Evolutionary conservation across 2,329 filamentous ascomycete species (phyloP).

Genomic region (Diaporthe sp.): DNA sequence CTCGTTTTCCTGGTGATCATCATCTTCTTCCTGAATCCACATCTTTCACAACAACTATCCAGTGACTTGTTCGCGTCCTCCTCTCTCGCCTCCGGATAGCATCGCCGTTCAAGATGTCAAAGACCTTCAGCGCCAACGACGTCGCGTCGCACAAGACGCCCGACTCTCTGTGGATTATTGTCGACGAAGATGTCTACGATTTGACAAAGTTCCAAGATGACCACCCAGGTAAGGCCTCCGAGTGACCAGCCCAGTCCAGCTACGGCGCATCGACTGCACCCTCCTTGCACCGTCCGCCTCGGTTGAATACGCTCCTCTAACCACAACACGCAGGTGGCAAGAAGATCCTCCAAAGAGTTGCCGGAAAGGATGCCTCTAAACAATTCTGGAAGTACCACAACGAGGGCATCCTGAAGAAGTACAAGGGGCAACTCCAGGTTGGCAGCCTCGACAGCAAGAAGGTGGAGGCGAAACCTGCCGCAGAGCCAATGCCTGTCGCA

Average conservation of each 20-base stretch:
- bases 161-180: constrained; percentile 87
- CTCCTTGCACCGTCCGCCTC: neutral
- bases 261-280: neutral
- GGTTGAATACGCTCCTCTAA: neutral
- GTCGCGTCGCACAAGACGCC: constrained; percentile 93
- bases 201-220: constrained; percentile 90
- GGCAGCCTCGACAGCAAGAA: constrained; percentile 91
- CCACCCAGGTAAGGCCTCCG: constrained; percentile 76
- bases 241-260: neutral
- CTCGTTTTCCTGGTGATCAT: neutral
- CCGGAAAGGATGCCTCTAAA: constrained; percentile 76
- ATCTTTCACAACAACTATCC: neutral
- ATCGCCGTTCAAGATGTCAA: constrained; percentile 76
- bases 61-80: neutral
- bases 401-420: constrained; percentile 90
- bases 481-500: constrained; percentile 67
- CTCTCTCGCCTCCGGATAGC: constrained; percentile 24
- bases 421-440: constrained; percentile 80
- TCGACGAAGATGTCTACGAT: constrained; percentile 97
- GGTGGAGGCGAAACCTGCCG: constrained; percentile 63
- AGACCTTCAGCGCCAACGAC: constrained; percentile 86
- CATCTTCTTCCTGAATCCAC: neutral
- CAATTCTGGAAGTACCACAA: constrained; percentile 86
- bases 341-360: constrained; percentile 75
- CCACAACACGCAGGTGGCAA: constrained; percentile 65